Evolutionary conservation across 2,329 filamentous ascomycete genomes (phyloP).

Genomic region (Aspergillus sergii): DNA sequence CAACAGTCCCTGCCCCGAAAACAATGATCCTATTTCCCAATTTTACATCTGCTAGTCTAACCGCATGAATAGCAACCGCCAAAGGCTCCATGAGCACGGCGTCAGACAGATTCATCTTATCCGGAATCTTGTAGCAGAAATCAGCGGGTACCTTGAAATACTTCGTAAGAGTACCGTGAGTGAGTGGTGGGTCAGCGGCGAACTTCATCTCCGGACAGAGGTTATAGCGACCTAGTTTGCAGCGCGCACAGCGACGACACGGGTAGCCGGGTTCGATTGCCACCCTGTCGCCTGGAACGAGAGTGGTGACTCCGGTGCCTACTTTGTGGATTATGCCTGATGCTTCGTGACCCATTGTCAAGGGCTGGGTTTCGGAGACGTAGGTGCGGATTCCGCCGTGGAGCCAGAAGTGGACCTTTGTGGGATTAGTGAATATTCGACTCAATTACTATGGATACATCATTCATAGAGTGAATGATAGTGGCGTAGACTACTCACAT

Average conservation of each 20-base stretch:
- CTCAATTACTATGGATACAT: too few relatives aligned
- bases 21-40: slow-evolving; percentile 53
- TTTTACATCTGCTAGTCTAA: slow-evolving; percentile 42
- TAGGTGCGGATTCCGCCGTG: slow-evolving; percentile 36
- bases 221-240: slow-evolving; percentile 44
- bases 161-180: slow-evolving; percentile 41
- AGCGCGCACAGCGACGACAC: slow-evolving; percentile 39
- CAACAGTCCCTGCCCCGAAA: slow-evolving; percentile 66
- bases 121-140: slow-evolving; percentile 44
- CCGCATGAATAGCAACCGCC: slow-evolving; percentile 50
- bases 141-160: slow-evolving; percentile 43
- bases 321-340: slow-evolving; percentile 31
- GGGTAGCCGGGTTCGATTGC: slow-evolving; percentile 40
- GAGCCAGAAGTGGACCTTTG: slow-evolving; percentile 44
- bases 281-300: slow-evolving; percentile 35
- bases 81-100: slow-evolving; percentile 53
- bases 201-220: slow-evolving; percentile 45
- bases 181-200: slow-evolving; percentile 42
- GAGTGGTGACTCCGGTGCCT: slow-evolving; percentile 25
- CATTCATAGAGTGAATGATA: too few relatives aligned
- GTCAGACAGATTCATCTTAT: slow-evolving; percentile 42
- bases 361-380: slow-evolving; percentile 27
- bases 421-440: not conserved
- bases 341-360: slow-evolving; percentile 41
- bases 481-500: slow-evolving; percentile 21